Percentiles rank a stretch among this genome's conserved stretches.
phyloP scores from a whole-genome alignment of 495 filamentous ascomycete genomes.

The Daldinia childiae region DNA sequence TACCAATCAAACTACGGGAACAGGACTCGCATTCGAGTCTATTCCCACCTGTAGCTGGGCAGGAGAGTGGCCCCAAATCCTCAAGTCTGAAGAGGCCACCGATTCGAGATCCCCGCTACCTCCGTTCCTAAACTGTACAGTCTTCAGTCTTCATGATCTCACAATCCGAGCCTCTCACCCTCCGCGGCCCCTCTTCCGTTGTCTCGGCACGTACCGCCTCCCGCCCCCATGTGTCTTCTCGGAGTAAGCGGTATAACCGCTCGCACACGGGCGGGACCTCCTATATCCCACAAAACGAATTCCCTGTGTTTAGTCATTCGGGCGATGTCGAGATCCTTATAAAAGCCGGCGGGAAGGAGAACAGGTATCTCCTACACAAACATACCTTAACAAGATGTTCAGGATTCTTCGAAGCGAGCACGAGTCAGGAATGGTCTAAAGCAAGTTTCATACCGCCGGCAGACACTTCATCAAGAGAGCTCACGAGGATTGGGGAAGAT shows the following conservation, averaged over 20 bases:
- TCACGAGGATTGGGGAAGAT: conserved; percentile 68
- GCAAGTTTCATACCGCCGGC: conserved; percentile 48
- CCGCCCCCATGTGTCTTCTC: conserved; percentile 53
- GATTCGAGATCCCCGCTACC: conserved; percentile 14
- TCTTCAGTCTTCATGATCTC: conserved; percentile 70
- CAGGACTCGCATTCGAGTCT: conserved; percentile 4
- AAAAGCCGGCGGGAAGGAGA: conserved; percentile 72
- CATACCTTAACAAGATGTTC: conserved; percentile 88
- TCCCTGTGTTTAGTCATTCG: conserved; percentile 87
- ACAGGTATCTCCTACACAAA: conserved; percentile 84
- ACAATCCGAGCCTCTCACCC: conserved; percentile 68
- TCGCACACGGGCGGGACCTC: conserved; percentile 81
- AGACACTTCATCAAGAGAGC: conserved; percentile 49
- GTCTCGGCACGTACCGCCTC: conserved; percentile 56
- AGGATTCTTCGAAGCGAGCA: conserved; percentile 91
- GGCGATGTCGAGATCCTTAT: conserved; percentile 92
- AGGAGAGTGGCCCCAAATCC: conserved; percentile 1
- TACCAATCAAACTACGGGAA: conserved; percentile 6
- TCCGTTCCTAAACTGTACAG: conserved; percentile 3
- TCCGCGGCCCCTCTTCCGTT: conserved; percentile 69
- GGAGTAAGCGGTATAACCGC: conserved; percentile 75
- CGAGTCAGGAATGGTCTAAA: conserved; percentile 84
- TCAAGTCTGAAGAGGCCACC: conserved; percentile 6
- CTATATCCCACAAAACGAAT: conserved; percentile 83
- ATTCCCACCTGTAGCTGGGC: neutral